Evolutionary conservation across 495 filamentous ascomycete species (phyloP).

Genomic region (Immersiella caudata): DNA sequence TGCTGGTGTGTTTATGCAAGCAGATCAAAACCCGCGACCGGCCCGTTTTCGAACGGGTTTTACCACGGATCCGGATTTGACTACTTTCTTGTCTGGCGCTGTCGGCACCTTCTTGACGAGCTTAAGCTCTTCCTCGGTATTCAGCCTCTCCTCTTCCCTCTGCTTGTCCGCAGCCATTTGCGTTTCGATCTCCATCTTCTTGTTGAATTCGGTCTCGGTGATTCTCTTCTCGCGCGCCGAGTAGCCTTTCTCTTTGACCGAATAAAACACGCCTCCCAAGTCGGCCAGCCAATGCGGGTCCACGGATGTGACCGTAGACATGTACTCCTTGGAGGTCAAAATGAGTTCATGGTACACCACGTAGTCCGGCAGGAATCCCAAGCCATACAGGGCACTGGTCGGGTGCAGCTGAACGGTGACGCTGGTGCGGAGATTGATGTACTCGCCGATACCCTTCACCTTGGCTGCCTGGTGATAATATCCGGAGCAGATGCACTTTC

Average conservation of each 20-base stretch:
- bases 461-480: conserved; percentile 99
- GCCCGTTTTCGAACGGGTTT: conserved; percentile 59
- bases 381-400: conserved; percentile 87
- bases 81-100: conserved; percentile 55
- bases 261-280: conserved; percentile 98
- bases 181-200: conserved; percentile 92
- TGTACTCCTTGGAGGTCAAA: conserved; percentile 96
- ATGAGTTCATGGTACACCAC: conserved; percentile 99
- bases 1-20: not conserved
- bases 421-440: conserved; percentile 91
- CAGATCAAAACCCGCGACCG: conserved; percentile 34
- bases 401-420: conserved; percentile 94
- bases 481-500: conserved; percentile 95
- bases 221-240: conserved; percentile 85
- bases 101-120: conserved; percentile 49
- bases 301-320: conserved; percentile 95
- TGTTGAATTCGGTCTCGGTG: conserved; percentile 92
- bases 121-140: conserved; percentile 48
- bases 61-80: conserved; percentile 59
- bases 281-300: conserved; percentile 99
- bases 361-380: conserved; percentile 93
- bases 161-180: conserved; percentile 89
- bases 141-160: conserved; percentile 63
- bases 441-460: conserved; percentile 95
- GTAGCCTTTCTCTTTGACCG: conserved; percentile 96